Percentiles rank a stretch among this genome's conserved stretches.
Evolutionary conservation across 2,329 filamentous ascomycete genomes (phyloP).

Genomic region (Epichloe typhina): DNA sequence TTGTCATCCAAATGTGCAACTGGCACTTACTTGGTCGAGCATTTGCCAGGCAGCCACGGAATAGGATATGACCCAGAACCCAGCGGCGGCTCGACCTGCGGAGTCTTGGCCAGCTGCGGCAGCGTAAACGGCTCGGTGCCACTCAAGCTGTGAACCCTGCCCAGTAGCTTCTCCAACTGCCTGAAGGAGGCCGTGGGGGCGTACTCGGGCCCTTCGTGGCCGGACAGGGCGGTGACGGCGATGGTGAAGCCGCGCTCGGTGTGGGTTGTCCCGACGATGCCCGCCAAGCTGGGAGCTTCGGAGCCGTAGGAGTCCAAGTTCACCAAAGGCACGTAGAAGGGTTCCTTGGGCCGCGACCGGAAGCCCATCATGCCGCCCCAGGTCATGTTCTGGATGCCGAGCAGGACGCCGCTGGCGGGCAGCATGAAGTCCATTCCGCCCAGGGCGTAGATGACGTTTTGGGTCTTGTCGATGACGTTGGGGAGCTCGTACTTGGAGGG

Average conservation of each 20-base stretch:
- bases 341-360: conserved; percentile 41
- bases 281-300: conserved; percentile 32
- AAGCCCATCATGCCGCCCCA: conserved; percentile 64
- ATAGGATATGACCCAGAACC: conserved; percentile 13
- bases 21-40: background rate
- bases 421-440: conserved; percentile 58
- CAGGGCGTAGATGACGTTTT: conserved; percentile 55
- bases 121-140: conserved; percentile 24
- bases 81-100: conserved; percentile 9
- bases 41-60: conserved; percentile 5
- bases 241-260: conserved; percentile 67
- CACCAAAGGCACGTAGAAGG: conserved; percentile 62
- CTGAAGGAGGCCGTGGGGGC: conserved; percentile 55
- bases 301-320: too few relatives aligned
- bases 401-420: conserved; percentile 53
- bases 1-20: too few relatives aligned
- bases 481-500: conserved; percentile 48
- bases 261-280: conserved; percentile 55
- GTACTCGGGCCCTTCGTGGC: conserved; percentile 59
- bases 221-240: conserved; percentile 47
- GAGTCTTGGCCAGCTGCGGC: conserved; percentile 9
- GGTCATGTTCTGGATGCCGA: conserved; percentile 70
- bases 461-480: conserved; percentile 36
- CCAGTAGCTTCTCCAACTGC: conserved; percentile 63
- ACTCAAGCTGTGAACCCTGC: conserved; percentile 46